Percentiles rank a stretch among this genome's conserved stretches.
These are phyloP conservation scores for Penicillium sp. DNA, from an alignment of 2,329 filamentous ascomycete genomes.

Conservation along the genomic window DNA sequence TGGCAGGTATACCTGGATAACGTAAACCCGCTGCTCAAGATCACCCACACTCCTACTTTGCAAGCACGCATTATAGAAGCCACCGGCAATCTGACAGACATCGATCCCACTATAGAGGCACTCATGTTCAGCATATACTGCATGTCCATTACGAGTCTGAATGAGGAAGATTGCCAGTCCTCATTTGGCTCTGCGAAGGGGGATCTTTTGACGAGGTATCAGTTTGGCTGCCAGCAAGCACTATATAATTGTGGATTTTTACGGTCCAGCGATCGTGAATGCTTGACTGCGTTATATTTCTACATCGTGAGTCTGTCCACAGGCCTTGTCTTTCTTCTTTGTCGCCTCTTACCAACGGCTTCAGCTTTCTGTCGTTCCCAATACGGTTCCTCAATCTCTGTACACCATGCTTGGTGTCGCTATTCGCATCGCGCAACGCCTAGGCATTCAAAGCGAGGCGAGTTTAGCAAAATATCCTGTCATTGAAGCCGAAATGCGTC, in stretches of 20 bases:
- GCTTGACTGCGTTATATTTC: conserved; percentile 51
- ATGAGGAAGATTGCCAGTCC: conserved; percentile 49
- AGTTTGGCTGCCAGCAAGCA: conserved; percentile 46
- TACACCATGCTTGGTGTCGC: conserved; percentile 63
- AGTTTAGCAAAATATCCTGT: conserved; percentile 40
- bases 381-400: conserved; percentile 56
- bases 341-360: conserved; percentile 21
- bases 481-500: conserved; percentile 66
- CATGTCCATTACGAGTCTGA: conserved; percentile 56
- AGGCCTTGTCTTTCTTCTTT: conserved; percentile 5
- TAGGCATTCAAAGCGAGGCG: conserved; percentile 65
- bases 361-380: conserved; percentile 55
- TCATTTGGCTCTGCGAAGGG: conserved; percentile 36
- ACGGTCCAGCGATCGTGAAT: conserved; percentile 40
- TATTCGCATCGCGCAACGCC: conserved; percentile 63
- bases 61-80: conserved; percentile 64
- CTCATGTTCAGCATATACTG: conserved; percentile 69
- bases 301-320: conserved; percentile 47
- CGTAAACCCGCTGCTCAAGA: conserved; percentile 64
- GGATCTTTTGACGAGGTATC: conserved; percentile 40
- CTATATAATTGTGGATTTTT: conserved; percentile 43
- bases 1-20: conserved; percentile 70
- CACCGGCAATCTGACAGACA: conserved; percentile 51
- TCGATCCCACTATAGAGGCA: conserved; percentile 57
- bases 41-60: conserved; percentile 63